Base-by-base conservation (phyloP, 1,284 basidiomycete genomes). In the Cryptococcus wingfieldii region DNA sequence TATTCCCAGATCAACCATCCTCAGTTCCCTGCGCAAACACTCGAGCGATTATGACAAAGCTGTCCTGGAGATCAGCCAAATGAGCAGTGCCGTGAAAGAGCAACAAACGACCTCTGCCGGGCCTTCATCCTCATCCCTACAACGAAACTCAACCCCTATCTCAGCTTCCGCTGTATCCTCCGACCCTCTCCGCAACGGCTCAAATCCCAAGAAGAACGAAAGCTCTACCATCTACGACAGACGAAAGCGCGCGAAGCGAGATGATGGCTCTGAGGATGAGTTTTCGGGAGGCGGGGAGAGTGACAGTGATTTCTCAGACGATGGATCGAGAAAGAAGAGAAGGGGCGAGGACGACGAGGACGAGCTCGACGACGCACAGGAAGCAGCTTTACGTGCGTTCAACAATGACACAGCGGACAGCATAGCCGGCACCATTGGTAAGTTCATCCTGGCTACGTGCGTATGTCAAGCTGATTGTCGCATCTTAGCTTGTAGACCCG, bases 401-500 rank as follows among this genome's bases (percentile, higher is more conserved):
- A 98, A 97, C 66, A 81, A 81, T 13, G 84, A 86, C 42, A 81
- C 82, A 7, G 77, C 81, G 14, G 88, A 87, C 53, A 85, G 85
- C 18, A 74, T 99, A 38, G 88, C 91, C 60, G 93, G 96, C 66
- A 79, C 97, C 41, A 95, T 92, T 49, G 92, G 93, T 91, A 72
- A 53, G 84, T 75, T 34, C 54, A 50, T 27, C 1, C 23, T 31
- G 1, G 53, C 50, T n/a, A 59, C 39, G 16, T 23, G 27, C 16
- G n/a, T 28, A 13, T 44, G 8, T 16, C 38, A 13, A 39, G 46
- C 53, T 51, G 45, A 47, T 41, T 23, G 9, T 16, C 14, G 13
- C 13, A 25, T 13, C 38, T 3, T 63, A 94, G 92, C 91, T 5
- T 97, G 93, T 70, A 86, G 83, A 14, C 77, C 79, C 3, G 87